These are phyloP conservation scores for Pleodorina starrii DNA, from an alignment of 139 green algal genomes.

Conservation along the genomic window DNA sequence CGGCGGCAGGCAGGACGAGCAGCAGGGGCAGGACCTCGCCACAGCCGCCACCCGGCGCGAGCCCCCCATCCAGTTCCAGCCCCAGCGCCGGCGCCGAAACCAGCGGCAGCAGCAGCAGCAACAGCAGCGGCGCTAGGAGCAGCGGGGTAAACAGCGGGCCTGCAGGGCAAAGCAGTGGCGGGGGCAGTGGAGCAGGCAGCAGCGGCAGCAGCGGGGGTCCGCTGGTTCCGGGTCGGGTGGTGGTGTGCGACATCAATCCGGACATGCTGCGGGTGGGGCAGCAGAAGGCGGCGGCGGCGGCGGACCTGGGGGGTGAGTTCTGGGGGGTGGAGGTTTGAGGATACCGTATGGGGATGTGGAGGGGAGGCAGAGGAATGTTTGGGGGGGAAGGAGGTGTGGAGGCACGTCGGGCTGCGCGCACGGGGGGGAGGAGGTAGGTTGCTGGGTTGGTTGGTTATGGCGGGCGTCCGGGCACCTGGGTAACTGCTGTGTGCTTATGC, in stretches of 20 bases:
- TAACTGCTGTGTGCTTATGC: no score
- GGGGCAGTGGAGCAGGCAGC: no score
- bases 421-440: no score
- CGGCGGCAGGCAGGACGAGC: neutral
- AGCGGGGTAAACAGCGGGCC: no score
- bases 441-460: no score
- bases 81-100: neutral
- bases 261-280: constrained; percentile 93
- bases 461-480: no score
- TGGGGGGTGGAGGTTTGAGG: no score
- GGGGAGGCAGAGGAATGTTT: no score
- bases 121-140: constrained; percentile 35
- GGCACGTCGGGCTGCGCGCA: no score
- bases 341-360: no score
- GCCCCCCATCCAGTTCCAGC: neutral
- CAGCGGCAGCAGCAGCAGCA: constrained; percentile 9
- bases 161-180: no score
- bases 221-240: constrained; percentile 47
- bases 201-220: neutral
- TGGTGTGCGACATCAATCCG: constrained; percentile 96
- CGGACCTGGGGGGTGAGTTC: constrained; percentile 54
- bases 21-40: neutral
- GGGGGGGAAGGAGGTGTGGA: no score
- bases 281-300: constrained; percentile 65
- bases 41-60: neutral